Conservation (phyloP, 306 rosid genomes). For the Gastrolobium villosum region DNA sequence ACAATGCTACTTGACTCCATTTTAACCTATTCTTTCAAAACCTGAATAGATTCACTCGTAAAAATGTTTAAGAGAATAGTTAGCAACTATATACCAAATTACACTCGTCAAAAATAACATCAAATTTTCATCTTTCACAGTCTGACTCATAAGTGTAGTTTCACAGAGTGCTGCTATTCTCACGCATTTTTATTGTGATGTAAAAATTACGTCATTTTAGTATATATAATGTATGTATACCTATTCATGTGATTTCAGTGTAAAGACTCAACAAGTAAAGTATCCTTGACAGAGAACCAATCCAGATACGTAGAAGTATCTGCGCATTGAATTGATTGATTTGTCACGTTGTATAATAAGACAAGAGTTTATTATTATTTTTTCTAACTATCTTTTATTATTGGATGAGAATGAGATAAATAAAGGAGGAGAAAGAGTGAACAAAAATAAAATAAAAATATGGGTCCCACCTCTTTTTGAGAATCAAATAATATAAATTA, state of each 20-base stretch:
- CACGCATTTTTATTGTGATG: not conserved
- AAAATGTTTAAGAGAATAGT: not conserved
- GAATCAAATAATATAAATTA: no score
- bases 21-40: not conserved
- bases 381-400: no score
- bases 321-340: slow-evolving; percentile 12
- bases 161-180: not conserved
- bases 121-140: not conserved
- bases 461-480: no score
- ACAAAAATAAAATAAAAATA: no score
- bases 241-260: not conserved
- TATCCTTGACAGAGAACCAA: not conserved
- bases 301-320: not conserved
- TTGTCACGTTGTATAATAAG: slow-evolving; percentile 30
- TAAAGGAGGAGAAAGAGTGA: no score
- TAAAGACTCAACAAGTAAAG: not conserved
- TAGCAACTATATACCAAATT: not conserved
- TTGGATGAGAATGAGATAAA: no score
- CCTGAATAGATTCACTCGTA: not conserved
- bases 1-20: not conserved
- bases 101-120: not conserved
- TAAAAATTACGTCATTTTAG: slow-evolving; percentile 3
- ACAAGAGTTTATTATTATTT: no score
- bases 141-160: not conserved
- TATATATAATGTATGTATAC: not conserved